phyloP scores from a whole-genome alignment of 805 yeast species.

The Myxozyma udenii region DNA sequence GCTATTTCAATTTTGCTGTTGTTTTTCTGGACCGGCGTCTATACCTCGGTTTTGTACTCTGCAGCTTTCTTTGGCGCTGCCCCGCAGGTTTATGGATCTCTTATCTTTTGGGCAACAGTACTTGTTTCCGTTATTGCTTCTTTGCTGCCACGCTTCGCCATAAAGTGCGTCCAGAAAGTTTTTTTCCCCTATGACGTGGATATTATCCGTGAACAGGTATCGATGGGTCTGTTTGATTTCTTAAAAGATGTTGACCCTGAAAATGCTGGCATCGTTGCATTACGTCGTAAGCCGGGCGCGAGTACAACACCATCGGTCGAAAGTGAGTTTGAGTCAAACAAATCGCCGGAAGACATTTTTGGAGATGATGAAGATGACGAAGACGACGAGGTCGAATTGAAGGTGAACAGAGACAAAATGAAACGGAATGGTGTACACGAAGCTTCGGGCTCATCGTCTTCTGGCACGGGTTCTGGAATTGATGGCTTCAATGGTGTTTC shows the following conservation, averaged over 20 bases:
- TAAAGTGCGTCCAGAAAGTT: slow-evolving; percentile 49
- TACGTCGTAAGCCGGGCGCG: not conserved
- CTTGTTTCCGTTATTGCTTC: slow-evolving; percentile 55
- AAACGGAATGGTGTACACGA: not conserved
- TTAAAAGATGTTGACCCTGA: slow-evolving; percentile 23
- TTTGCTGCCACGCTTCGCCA: slow-evolving; percentile 59
- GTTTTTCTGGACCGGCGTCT: slow-evolving; percentile 77
- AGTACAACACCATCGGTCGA: not conserved
- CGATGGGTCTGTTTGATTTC: slow-evolving; percentile 48
- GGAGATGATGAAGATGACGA: slow-evolving; percentile 1
- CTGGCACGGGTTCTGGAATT: slow-evolving; percentile 6
- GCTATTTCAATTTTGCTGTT: slow-evolving; percentile 56
- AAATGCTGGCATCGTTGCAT: slow-evolving; percentile 5
- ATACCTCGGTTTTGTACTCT: slow-evolving; percentile 55
- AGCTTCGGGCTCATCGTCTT: not conserved
- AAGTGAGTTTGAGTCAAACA: not conserved
- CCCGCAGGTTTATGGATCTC: slow-evolving; percentile 57
- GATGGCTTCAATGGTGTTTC: slow-evolving; percentile 10
- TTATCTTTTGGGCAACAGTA: slow-evolving; percentile 62
- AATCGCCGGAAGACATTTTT: not conserved
- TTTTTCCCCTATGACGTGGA: slow-evolving; percentile 67
- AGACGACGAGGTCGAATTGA: not conserved
- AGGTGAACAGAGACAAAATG: slow-evolving; percentile 1
- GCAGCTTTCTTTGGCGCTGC: slow-evolving; percentile 66
- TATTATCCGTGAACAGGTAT: slow-evolving; percentile 61